Evolutionary conservation across 345 rosid species (phyloP), one percentile per base, ranked within the genome.

Genomic region (Linum lewisii): DNA sequence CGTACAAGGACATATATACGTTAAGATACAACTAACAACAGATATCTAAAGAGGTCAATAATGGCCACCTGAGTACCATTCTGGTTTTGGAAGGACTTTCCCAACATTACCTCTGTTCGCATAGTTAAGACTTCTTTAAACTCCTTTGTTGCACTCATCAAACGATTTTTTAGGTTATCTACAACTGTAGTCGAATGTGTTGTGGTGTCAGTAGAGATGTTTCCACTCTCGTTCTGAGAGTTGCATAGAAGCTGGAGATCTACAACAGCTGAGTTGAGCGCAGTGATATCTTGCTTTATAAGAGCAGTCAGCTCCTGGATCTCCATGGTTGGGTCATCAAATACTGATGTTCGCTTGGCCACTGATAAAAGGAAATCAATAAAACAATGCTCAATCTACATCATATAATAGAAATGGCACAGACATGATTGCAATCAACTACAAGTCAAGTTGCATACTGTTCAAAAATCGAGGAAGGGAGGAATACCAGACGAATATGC

Each of bases 321-420:
- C 83, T 85, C 88, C 77, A 64, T 62, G 2, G 88, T 80, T 16
- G 96, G 96, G 73, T 88, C 90, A 71, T 88, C 96, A 66, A 88
- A 88, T 53, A 88, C 87, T 0, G 96, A 88, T 29, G 96, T 78
- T 61, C 86, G 79, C 84, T 88, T 88, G 21, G 96, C 96, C 67
- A 88, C 92, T 88, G 73, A 52, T 57, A 1, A 29, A 29, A 29
- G 34, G 37, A 60, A 51, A 55, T 29, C 36, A 62, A 32, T n/a
- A 16, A 59, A 42, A 23, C 26, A 29, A 63, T 14, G 24, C 26
- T 18, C 21, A 24, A 22, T 58, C 25, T 36, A 25, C 36, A 14
- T 22, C 44, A 21, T 38, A 6, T 37, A 7, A 32, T n/a, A 15
- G 9, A 51, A 38, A 51, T 23, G 2, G 36, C 7, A 13, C 5